Evolutionary conservation across 192 early-diverging fungal genomes (phyloP).

Genomic region (Podila minutissima): DNA sequence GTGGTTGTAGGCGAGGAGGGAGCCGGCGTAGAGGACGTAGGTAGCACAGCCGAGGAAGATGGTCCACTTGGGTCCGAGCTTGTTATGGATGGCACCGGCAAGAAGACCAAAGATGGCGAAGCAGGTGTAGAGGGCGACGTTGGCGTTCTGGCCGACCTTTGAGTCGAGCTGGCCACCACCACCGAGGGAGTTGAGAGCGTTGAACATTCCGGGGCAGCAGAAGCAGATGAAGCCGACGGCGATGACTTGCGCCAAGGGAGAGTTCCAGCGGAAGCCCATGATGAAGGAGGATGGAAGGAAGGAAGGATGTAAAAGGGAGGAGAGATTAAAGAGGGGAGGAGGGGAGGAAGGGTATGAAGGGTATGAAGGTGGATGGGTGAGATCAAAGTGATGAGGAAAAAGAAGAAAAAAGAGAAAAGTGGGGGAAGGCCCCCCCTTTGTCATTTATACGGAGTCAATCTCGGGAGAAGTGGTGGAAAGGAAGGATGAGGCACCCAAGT

Average conservation of each 20-base stretch:
- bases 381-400: not conserved
- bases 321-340: not conserved
- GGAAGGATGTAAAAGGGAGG: not conserved
- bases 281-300: not conserved
- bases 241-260: constrained; percentile 70
- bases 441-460: too few species aligned
- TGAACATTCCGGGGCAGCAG: too few species aligned
- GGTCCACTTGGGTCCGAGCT: constrained; percentile 71
- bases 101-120: constrained; percentile 78
- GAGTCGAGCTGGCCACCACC: constrained; percentile 69
- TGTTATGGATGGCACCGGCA: constrained; percentile 77
- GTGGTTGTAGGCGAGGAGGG: constrained; percentile 71
- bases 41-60: constrained; percentile 69
- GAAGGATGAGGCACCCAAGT: too few species aligned
- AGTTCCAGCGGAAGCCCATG: constrained; percentile 47
- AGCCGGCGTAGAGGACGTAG: constrained; percentile 76
- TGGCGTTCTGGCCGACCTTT: constrained; percentile 68
- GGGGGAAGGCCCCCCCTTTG: too few species aligned
- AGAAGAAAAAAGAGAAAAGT: too few species aligned
- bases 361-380: not conserved
- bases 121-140: constrained; percentile 74
- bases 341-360: not conserved
- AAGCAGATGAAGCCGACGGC: constrained; percentile 74
- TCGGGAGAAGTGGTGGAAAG: too few species aligned
- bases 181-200: constrained; percentile 59